A percentile compares a stretch with the other conserved stretches of the same genome.
Conservation (phyloP, 1,284 basidiomycete genomes). For the Sanghuangporus weigelae region DNA sequence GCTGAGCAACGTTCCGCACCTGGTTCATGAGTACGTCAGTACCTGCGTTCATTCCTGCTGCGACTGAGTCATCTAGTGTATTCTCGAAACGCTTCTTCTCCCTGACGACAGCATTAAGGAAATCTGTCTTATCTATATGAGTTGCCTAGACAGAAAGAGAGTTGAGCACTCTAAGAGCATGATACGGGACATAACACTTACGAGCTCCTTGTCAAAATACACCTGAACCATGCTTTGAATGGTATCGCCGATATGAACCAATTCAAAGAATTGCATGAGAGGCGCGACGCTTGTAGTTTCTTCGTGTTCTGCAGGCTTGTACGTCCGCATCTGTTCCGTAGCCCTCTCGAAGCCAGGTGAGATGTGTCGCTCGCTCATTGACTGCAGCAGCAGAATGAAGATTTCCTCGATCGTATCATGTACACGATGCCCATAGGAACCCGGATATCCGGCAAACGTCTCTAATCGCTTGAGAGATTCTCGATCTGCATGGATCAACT, state of each 20-base stretch:
- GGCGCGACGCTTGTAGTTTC: constrained; percentile 81
- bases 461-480: constrained; percentile 90
- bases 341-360: constrained; percentile 84
- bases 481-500: constrained; percentile 89
- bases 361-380: constrained; percentile 78
- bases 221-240: constrained; percentile 98
- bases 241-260: constrained; percentile 95
- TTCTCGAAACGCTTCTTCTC: constrained; percentile 98
- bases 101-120: constrained; percentile 87
- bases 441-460: constrained; percentile 83
- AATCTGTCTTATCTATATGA: constrained; percentile 90
- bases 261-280: constrained; percentile 93
- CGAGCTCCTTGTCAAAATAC: constrained; percentile 95
- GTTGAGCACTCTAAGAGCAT: not conserved
- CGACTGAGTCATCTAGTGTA: constrained; percentile 87
- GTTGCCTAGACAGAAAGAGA: constrained; percentile 46
- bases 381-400: constrained; percentile 80
- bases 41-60: constrained; percentile 88
- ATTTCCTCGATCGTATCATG: constrained; percentile 89
- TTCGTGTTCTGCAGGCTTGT: constrained; percentile 81
- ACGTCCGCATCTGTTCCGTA: constrained; percentile 80
- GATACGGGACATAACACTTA: constrained; percentile 27
- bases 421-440: constrained; percentile 75
- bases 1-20: constrained; percentile 34
- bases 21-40: constrained; percentile 97